Base-by-base conservation (phyloP, 768 basidiomycete genomes). In the Calvatia gigantea region DNA sequence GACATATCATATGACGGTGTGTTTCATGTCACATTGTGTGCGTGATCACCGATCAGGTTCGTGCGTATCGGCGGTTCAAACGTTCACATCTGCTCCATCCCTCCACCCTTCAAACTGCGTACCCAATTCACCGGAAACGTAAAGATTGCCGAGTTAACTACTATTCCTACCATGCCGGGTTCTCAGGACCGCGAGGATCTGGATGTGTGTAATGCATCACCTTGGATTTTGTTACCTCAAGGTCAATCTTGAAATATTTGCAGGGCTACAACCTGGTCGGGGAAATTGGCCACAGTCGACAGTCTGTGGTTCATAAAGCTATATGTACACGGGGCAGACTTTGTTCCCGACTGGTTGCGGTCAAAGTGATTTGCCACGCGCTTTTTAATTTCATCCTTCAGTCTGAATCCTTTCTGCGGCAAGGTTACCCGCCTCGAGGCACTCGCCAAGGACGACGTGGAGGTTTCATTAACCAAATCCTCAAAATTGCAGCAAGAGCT, bases 401-500 rank as follows among this genome's bases (percentile, higher is more conserved):
- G 14, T 11, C 15, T 14, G 29, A 29, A 31, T 17, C 15, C 1
- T 48, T 15, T 48, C n/a, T n/a, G n/a, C n/a, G n/a, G 17, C 44
- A 46, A 48, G 46, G 21, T 33, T 33, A 19, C 46, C 29, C 27
- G 19, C 17, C 29, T 19, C 1, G 12, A 19, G n/a, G 8, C 7
- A 17, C 46, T 19, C 9, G 28, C 17, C 3, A 32, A 4, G 6
- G 19, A 81, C 55, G 75, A 75, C 0, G 83, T 84, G 62, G 68
- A 73, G 0, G 79, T 84, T 1, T 75, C 41, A 1, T 21, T 42
- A n/a, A n/a, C 82, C 21, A 32, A 39, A 33, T 54, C 2, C 65
- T 15, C 48, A 62, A 32, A 27, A 0, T 57, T 80, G 25, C 76
- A 80, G 56, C 71, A 70, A 42, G 63, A 73, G 0, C 66, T 82